These are phyloP conservation scores for Penicillium canescens DNA, from an alignment of 495 filamentous ascomycete genomes.

Conservation along the genomic window DNA sequence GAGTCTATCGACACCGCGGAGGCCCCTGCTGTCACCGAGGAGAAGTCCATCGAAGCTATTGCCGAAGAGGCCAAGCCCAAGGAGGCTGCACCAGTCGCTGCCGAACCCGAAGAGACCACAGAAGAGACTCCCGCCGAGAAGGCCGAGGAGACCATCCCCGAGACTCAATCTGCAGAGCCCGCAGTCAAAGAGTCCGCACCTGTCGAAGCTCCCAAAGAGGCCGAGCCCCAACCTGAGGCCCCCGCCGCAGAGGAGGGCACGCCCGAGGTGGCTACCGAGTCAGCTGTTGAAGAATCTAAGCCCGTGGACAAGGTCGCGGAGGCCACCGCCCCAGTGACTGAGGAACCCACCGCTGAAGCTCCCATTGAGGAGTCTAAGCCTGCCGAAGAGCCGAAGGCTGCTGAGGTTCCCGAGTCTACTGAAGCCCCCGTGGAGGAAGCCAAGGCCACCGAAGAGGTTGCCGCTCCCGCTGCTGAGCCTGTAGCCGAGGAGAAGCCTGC, in stretches of 20 bases:
- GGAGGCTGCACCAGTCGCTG: no score
- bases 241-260: not conserved
- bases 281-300: conserved; percentile 4
- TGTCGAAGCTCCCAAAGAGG: conserved; percentile 8
- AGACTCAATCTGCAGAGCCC: conserved; percentile 4
- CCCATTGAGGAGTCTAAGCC: conserved; percentile 7
- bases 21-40: no score
- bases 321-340: conserved; percentile 2
- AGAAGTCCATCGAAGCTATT: no score
- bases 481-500: conserved; percentile 9
- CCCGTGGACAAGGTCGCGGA: conserved; percentile 2
- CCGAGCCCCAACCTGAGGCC: conserved; percentile 5
- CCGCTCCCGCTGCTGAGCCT: not conserved
- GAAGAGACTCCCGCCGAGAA: not conserved
- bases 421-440: conserved; percentile 1
- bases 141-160: not conserved
- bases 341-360: conserved; percentile 11
- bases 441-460: conserved; percentile 4
- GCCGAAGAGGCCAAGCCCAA: no score
- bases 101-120: no score
- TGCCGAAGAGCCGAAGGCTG: conserved; percentile 1
- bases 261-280: not conserved
- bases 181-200: conserved; percentile 1
- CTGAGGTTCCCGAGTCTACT: not conserved
- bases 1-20: not conserved